phyloP scores from a whole-genome alignment of 805 yeast species.

The Yarrowia sp. region DNA sequence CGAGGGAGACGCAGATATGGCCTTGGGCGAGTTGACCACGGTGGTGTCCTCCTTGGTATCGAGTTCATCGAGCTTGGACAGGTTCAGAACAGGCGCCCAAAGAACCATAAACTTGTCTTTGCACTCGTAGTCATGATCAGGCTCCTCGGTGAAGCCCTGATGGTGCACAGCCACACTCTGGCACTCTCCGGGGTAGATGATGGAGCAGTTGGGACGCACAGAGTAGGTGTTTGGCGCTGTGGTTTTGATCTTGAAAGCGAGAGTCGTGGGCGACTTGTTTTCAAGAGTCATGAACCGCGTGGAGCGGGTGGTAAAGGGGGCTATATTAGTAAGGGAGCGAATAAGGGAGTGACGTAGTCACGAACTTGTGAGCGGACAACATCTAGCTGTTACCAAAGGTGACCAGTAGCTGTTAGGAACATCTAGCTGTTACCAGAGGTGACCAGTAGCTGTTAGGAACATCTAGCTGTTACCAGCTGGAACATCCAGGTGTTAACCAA shows the following conservation, averaged over 20 bases:
- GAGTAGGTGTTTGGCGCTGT: slow-evolving; percentile 96
- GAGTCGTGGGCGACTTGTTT: slow-evolving; percentile 48
- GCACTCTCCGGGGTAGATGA: slow-evolving; percentile 75
- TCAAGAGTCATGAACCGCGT: slow-evolving; percentile 39
- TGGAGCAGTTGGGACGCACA: slow-evolving; percentile 93
- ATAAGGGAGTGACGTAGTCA: no score
- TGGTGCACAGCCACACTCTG: slow-evolving; percentile 78
- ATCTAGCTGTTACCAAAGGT: no score
- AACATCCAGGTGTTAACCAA: no score
- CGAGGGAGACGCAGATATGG: slow-evolving; percentile 10
- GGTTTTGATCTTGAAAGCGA: slow-evolving; percentile 95
- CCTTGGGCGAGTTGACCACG: background rate
- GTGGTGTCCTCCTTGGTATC: background rate
- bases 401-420: no score
- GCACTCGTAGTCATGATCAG: slow-evolving; percentile 75
- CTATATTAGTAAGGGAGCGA: slow-evolving; percentile 20
- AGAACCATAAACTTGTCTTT: slow-evolving; percentile 93
- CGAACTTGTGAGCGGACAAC: no score
- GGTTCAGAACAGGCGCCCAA: slow-evolving; percentile 35
- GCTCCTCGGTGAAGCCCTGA: slow-evolving; percentile 81
- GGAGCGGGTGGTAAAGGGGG: slow-evolving; percentile 37
- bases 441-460: no score
- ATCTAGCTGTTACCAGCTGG: no score
- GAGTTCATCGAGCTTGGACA: slow-evolving; percentile 17
- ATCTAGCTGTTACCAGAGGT: no score